Conservation (phyloP, 23 red algal genomes). For the Gracilaria gracilis region DNA sequence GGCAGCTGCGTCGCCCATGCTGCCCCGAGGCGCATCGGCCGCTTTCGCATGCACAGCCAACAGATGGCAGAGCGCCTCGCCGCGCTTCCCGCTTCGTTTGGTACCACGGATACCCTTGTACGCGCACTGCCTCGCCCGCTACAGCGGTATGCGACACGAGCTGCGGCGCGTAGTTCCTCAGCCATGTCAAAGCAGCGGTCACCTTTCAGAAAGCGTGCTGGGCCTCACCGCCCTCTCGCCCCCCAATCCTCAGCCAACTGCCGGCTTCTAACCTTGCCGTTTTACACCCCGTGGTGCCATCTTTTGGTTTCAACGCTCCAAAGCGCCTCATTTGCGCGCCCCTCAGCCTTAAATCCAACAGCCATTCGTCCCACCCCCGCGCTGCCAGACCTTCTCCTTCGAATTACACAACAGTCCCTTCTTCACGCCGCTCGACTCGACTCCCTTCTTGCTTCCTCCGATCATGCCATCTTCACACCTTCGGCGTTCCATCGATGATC, state of each 20-base stretch:
- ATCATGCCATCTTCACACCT: slow-evolving; percentile 29
- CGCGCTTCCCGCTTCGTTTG: neutral
- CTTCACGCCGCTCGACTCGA: neutral
- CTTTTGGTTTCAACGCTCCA: neutral
- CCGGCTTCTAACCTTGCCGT: neutral
- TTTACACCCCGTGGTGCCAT: neutral
- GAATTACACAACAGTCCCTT: slow-evolving; percentile 22
- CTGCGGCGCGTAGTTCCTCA: slow-evolving; percentile 16
- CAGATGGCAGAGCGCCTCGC: neutral
- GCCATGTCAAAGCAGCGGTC: slow-evolving; percentile 5
- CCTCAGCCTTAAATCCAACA: slow-evolving; percentile 29
- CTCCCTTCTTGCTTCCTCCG: neutral
- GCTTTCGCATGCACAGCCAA: neutral
- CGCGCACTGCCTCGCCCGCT: neutral
- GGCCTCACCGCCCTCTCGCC: slow-evolving; percentile 9
- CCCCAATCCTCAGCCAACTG: slow-evolving; percentile 33
- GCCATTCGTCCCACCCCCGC: slow-evolving; percentile 12
- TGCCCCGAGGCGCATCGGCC: no score
- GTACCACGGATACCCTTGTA: no score
- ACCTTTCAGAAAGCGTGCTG: slow-evolving; percentile 12
- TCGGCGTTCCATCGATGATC: slow-evolving; percentile 23
- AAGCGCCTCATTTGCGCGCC: slow-evolving; percentile 20
- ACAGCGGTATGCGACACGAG: slow-evolving; percentile 18
- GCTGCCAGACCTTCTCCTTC: neutral
- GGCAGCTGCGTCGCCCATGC: no score